A percentile compares a stretch with the other conserved stretches of the same genome.
Conservation (phyloP, 805 yeast genomes). For the Priceomyces haplophilus region DNA sequence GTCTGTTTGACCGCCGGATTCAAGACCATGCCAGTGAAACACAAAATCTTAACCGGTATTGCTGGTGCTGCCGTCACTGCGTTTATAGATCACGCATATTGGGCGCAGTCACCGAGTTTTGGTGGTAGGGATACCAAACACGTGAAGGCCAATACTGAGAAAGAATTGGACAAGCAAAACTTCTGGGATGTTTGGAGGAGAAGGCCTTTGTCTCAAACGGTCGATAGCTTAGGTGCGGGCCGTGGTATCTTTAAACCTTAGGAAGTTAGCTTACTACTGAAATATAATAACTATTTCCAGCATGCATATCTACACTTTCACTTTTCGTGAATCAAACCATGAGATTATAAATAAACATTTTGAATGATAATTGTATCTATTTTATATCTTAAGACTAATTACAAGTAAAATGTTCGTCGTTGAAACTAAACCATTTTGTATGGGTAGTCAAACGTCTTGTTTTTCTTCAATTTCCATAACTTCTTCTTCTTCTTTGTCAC, state of each 20-base stretch:
- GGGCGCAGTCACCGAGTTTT: constrained; percentile 41
- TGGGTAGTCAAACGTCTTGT: constrained; percentile 80
- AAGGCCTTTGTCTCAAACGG: constrained; percentile 77
- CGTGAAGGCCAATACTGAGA: constrained; percentile 38
- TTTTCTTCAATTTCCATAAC: constrained; percentile 84
- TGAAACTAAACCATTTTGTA: constrained; percentile 43
- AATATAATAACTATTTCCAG: not conserved
- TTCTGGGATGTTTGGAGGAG: constrained; percentile 82
- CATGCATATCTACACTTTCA: constrained; percentile 4
- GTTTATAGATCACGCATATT: constrained; percentile 34
- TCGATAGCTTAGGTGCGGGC: constrained; percentile 69
- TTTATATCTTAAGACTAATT: not conserved
- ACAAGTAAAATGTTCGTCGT: not conserved
- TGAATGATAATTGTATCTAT: not conserved
- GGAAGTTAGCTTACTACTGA: not conserved
- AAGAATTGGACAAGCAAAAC: constrained; percentile 41
- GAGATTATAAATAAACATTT: not conserved
- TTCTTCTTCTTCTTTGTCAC: constrained; percentile 81
- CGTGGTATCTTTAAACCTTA: constrained; percentile 51
- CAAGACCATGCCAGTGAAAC: constrained; percentile 40
- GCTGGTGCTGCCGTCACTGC: constrained; percentile 39
- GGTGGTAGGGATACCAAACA: constrained; percentile 38
- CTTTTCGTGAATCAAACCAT: not conserved
- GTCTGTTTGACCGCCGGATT: constrained; percentile 44
- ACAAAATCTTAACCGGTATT: constrained; percentile 39